Evolutionary conservation across 345 rosid genomes (phyloP), one percentile per base, ranked within the genome.

Genomic region (Microcos paniculata): DNA sequence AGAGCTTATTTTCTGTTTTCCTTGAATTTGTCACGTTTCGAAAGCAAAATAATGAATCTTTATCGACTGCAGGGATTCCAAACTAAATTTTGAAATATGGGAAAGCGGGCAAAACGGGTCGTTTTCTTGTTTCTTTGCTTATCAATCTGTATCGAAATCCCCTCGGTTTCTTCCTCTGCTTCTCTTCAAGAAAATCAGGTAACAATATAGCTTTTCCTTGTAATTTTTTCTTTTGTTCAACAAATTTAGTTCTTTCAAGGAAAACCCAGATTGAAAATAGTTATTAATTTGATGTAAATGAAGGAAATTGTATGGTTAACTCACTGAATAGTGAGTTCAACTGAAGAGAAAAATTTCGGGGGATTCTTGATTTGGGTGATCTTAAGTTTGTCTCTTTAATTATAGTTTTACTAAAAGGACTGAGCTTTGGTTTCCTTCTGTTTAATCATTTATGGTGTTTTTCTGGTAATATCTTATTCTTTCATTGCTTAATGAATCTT

Each of bases 61-160:
- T 38, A 1, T 7, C 62, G 51, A 23, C 21, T 31, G 9, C 43
- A 43, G 52, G 16, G 42, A 57, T 73, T 43, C 57, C 43, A 30
- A 73, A 57, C 9, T 74, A 76, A 77, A 58, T 46, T 46, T 28
- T 18, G 38, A 68, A 13, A 48, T 46, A 79, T 70, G 80, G 72
- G 46, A 14, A 62, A 21, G 24, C 62, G 40, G 71, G 42, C 82
- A 23, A 49, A 33, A 75, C 57, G 77, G 14, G 26, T 66, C 56
- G 15, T 78, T 72, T 71, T 80, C 42, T 40, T 83, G 48, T 59
- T 76, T 42, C 38, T 82, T 43, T 80, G 70, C 74, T 15, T 76
- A 0, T 8, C 82, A 42, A 30, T 70, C 56, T 69, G 73, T 38
- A 28, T 63, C 13, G 70, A 18, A 40, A 43, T 75, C 55, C 21